Conservation (phyloP, 495 filamentous ascomycete genomes). For the Xanthoparmelia taractica region DNA sequence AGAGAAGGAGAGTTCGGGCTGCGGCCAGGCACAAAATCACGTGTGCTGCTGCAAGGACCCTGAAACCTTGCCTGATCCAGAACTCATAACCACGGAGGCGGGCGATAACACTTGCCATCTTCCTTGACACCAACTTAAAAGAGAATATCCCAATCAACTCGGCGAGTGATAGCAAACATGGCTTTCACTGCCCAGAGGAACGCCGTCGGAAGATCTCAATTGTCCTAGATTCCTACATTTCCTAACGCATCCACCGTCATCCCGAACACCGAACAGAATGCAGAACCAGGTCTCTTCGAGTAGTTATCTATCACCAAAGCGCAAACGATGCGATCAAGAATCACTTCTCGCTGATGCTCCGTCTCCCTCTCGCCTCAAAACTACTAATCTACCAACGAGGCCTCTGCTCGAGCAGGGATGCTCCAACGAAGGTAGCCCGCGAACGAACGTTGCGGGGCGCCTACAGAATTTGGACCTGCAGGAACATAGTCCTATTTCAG, state of each 20-base stretch:
- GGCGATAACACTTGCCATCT: too few species aligned
- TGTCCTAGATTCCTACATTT: not conserved
- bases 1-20: not conserved
- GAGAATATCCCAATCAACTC: not conserved
- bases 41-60: constrained; percentile 9
- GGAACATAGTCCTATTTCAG: constrained; percentile 35
- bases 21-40: not conserved
- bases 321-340: constrained; percentile 38
- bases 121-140: too few species aligned
- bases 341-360: constrained; percentile 30
- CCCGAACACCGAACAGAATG: constrained; percentile 8
- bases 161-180: not conserved
- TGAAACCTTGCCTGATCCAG: constrained; percentile 1
- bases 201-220: not conserved
- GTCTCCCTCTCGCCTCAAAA: constrained; percentile 30
- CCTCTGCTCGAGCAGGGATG: constrained; percentile 1
- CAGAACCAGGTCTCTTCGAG: constrained; percentile 3
- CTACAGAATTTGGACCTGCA: constrained; percentile 56
- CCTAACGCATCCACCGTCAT: not conserved
- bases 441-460: constrained; percentile 54
- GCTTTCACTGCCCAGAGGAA: not conserved
- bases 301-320: constrained; percentile 35
- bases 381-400: constrained; percentile 19
- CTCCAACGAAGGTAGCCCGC: constrained; percentile 43
- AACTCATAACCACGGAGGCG: not conserved